These are phyloP conservation scores for Hypoxylon trugodes DNA, from an alignment of 495 filamentous ascomycete species.

Conservation along the genomic window DNA sequence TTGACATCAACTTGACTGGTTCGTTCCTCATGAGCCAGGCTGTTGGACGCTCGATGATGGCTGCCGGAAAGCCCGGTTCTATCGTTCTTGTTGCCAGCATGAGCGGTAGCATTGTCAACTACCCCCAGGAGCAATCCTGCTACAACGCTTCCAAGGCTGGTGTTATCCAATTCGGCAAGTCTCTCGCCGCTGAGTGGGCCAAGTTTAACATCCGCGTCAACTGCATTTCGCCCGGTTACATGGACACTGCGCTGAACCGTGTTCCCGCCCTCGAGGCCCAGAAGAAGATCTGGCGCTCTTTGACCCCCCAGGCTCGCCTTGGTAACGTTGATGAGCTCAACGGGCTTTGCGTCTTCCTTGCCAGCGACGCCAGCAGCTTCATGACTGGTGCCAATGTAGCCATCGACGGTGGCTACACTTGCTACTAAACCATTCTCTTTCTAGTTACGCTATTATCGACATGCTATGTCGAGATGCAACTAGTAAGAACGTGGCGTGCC, in stretches of 20 bases:
- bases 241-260: conserved; percentile 80
- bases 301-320: conserved; percentile 77
- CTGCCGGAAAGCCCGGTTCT: conserved; percentile 68
- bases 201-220: conserved; percentile 79
- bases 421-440: conserved; percentile 44
- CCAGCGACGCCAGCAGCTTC: conserved; percentile 75
- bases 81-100: conserved; percentile 80
- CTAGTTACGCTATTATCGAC: conserved; percentile 10
- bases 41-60: conserved; percentile 71
- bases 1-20: conserved; percentile 80
- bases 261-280: conserved; percentile 76
- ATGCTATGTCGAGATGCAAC: conserved; percentile 7
- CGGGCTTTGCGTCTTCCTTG: conserved; percentile 78
- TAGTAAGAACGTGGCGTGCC: conserved; percentile 5
- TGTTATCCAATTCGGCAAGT: conserved; percentile 79
- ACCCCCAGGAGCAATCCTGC: conserved; percentile 78
- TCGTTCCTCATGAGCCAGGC: conserved; percentile 75
- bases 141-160: conserved; percentile 85
- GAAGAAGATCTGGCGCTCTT: conserved; percentile 79
- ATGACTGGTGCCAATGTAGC: conserved; percentile 83
- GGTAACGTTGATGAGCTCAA: conserved; percentile 81
- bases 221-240: conserved; percentile 80
- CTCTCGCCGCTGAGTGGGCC: conserved; percentile 82
- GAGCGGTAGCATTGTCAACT: conserved; percentile 82
- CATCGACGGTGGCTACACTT: conserved; percentile 71